These are phyloP conservation scores for Puccinia novopanici DNA, from an alignment of 1,284 basidiomycete species.

Conservation along the genomic window DNA sequence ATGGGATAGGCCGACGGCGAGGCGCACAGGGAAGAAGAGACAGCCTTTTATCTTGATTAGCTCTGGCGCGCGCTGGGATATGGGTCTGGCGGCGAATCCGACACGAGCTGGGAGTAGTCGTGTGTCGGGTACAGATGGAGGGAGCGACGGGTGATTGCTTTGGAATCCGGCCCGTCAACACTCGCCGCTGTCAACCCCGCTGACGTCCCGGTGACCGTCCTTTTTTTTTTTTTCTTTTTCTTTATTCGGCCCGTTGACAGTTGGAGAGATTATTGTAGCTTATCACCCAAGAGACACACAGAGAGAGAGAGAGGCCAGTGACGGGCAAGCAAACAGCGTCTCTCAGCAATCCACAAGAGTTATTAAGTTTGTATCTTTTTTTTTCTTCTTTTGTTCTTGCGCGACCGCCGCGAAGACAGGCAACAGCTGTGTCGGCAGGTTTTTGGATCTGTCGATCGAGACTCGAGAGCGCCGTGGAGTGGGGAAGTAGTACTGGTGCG, in stretches of 20 bases:
- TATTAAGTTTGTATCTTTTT: background rate
- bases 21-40: background rate
- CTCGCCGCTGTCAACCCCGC: background rate
- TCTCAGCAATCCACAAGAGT: background rate
- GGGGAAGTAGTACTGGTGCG: too few relatives aligned
- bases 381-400: background rate
- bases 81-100: constrained; percentile 2
- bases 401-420: too few relatives aligned
- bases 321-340: background rate
- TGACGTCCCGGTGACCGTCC: constrained; percentile 9
- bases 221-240: background rate
- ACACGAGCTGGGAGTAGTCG: background rate
- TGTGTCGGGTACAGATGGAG: background rate
- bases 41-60: background rate
- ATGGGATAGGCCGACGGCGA: background rate
- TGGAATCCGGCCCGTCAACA: constrained; percentile 21
- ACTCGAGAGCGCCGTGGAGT: too few relatives aligned
- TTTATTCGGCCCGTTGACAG: constrained; percentile 1
- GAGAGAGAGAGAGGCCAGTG: background rate
- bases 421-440: too few relatives aligned
- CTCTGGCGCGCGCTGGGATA: background rate
- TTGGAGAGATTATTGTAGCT: background rate
- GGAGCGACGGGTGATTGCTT: constrained; percentile 18
- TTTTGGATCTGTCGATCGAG: too few relatives aligned
- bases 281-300: background rate